Evolutionary conservation across 2,329 filamentous ascomycete species (phyloP).

Genomic region (Herpotrichia juniperi): DNA sequence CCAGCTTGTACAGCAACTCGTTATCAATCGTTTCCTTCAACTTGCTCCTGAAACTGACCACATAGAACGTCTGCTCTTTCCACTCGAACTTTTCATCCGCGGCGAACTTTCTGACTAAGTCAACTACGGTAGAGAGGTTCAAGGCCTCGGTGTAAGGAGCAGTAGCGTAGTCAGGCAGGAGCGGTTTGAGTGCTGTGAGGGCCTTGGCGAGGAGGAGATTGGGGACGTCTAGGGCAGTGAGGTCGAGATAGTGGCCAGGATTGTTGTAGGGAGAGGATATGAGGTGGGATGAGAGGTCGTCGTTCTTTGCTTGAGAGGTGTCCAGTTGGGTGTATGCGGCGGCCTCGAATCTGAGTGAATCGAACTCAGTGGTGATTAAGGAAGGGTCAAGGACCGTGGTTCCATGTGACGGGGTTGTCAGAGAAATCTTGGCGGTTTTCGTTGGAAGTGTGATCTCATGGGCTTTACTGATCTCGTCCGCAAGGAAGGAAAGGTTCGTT

Average conservation of each 20-base stretch:
- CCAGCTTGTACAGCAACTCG: conserved; percentile 71
- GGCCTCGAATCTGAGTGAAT: conserved; percentile 40
- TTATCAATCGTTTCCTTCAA: conserved; percentile 72
- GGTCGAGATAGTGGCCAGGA: conserved; percentile 72
- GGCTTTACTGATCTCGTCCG: conserved; percentile 7
- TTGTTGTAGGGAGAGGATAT: conserved; percentile 79
- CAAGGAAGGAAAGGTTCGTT: conserved; percentile 17
- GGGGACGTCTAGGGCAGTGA: conserved; percentile 68
- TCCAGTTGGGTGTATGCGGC: conserved; percentile 36
- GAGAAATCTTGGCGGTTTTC: background rate
- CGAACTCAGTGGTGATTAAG: conserved; percentile 37
- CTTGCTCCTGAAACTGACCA: conserved; percentile 81
- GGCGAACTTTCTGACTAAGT: conserved; percentile 61
- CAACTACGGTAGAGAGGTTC: conserved; percentile 74
- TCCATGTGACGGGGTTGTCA: conserved; percentile 1
- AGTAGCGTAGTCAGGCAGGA: conserved; percentile 76
- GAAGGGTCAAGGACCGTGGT: conserved; percentile 27
- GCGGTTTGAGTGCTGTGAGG: conserved; percentile 66
- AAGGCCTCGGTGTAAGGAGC: conserved; percentile 75
- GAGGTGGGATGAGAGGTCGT: conserved; percentile 50
- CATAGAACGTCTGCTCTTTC: conserved; percentile 72
- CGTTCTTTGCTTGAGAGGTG: background rate
- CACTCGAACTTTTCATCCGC: conserved; percentile 45
- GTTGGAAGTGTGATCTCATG: conserved; percentile 4
- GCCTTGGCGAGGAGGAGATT: conserved; percentile 75